These are phyloP conservation scores for Hyphochytrium catenoides DNA, from an alignment of 352 stramenopile genomes.

Conservation along the genomic window DNA sequence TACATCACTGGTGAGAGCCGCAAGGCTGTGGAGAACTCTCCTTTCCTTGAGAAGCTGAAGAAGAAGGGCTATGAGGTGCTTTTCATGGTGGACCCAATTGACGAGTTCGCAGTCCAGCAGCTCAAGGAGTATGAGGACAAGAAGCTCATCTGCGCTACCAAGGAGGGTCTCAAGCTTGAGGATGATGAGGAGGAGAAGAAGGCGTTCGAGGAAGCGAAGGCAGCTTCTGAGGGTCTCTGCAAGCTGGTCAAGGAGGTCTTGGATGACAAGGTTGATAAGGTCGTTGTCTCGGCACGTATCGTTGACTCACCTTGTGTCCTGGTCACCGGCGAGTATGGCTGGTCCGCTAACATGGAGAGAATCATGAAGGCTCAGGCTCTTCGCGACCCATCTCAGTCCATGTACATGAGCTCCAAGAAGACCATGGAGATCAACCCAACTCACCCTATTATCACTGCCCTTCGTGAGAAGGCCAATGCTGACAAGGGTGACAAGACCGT, in stretches of 20 bases:
- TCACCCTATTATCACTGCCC: slow-evolving; percentile 94
- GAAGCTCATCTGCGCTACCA: slow-evolving; percentile 96
- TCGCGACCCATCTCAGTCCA: slow-evolving; percentile 82
- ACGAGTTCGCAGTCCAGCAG: slow-evolving; percentile 98
- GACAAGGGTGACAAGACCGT: slow-evolving; percentile 99
- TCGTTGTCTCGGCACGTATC: slow-evolving; percentile 95
- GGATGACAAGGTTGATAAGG: slow-evolving; percentile 99
- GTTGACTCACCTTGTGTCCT: slow-evolving; percentile 94
- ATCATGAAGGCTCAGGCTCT: slow-evolving; percentile 99
- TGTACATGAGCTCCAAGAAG: slow-evolving; percentile 99
- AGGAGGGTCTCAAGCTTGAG: slow-evolving; percentile 89
- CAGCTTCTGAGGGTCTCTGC: slow-evolving; percentile 85
- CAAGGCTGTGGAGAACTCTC: slow-evolving; percentile 94
- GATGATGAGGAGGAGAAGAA: slow-evolving; percentile 96
- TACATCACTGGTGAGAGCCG: slow-evolving; percentile 99
- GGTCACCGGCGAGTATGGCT: slow-evolving; percentile 98
- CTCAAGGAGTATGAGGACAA: slow-evolving; percentile 99
- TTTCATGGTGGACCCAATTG: slow-evolving; percentile 98
- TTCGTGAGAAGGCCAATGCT: slow-evolving; percentile 93
- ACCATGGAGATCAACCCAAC: slow-evolving; percentile 99
- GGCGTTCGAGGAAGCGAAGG: slow-evolving; percentile 95
- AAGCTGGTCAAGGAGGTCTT: slow-evolving; percentile 99
- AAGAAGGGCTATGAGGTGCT: slow-evolving; percentile 99
- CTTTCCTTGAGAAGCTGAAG: slow-evolving; percentile 99
- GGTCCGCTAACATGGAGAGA: slow-evolving; percentile 99